Evolutionary conservation across 345 rosid species (phyloP).

Genomic region (Populus deltoides): DNA sequence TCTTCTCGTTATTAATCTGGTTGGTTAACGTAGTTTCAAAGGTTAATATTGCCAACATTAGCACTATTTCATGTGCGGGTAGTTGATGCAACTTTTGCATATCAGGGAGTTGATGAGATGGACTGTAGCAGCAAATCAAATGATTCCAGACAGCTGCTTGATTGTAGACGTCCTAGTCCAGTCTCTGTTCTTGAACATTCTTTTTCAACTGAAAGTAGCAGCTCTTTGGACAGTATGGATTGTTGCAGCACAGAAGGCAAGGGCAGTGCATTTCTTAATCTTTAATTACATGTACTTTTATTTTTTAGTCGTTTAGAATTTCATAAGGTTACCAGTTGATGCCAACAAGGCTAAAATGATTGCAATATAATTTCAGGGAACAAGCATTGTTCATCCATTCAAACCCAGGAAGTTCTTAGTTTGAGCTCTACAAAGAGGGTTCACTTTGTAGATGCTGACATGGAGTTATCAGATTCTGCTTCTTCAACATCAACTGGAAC

Average conservation of each 20-base stretch:
- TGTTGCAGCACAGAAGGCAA: conserved; percentile 50
- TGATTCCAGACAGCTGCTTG: conserved; percentile 33
- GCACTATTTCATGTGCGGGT: background rate
- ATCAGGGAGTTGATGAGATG: conserved; percentile 54
- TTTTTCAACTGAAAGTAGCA: conserved; percentile 61
- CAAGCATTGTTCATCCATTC: conserved; percentile 50
- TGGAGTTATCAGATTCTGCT: conserved; percentile 63
- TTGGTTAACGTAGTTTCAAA: background rate
- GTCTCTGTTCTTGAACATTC: conserved; percentile 61
- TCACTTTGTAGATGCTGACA: conserved; percentile 42
- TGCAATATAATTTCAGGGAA: conserved; percentile 37
- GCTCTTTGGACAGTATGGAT: conserved; percentile 57
- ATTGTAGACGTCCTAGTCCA: conserved; percentile 61
- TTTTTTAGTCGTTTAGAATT: background rate
- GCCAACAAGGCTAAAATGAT: conserved; percentile 7
- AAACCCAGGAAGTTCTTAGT: conserved; percentile 49
- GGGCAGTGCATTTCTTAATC: background rate
- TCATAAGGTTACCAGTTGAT: background rate
- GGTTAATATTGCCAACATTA: background rate
- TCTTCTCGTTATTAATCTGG: no score
- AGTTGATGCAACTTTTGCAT: conserved; percentile 11
- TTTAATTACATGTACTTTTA: background rate
- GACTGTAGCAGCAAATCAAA: conserved; percentile 33
- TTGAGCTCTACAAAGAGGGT: conserved; percentile 38
- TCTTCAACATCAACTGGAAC: conserved; percentile 49